Conservation (phyloP, 1,139 yeast species). For the Waltiozyma sp. region DNA sequence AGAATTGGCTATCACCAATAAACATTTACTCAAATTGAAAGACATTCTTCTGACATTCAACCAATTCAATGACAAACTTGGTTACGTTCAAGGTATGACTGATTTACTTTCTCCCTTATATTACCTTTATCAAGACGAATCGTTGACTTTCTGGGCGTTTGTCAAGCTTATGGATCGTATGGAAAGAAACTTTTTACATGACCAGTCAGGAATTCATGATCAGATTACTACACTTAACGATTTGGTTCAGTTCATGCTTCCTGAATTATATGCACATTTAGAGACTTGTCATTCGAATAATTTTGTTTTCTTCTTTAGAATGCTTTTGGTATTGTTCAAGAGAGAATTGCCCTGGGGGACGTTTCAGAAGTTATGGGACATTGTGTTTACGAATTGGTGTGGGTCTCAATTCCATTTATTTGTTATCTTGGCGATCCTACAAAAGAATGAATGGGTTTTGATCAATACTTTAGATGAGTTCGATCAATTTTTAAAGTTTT, state of each 20-base stretch:
- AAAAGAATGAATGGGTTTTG: conserved; percentile 74
- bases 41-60: conserved; percentile 81
- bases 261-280: conserved; percentile 70
- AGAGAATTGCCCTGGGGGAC: conserved; percentile 82
- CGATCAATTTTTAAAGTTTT: conserved; percentile 86
- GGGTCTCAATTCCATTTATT: conserved; percentile 82
- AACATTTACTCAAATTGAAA: conserved; percentile 59
- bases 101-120: conserved; percentile 85
- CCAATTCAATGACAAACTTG: conserved; percentile 71
- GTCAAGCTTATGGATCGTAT: conserved; percentile 82
- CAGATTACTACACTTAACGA: conserved; percentile 81
- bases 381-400: conserved; percentile 78
- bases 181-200: conserved; percentile 89
- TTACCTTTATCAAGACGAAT: conserved; percentile 63
- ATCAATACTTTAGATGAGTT: conserved; percentile 62
- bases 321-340: conserved; percentile 92
- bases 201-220: conserved; percentile 84
- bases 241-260: conserved; percentile 79
- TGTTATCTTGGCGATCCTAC: conserved; percentile 76
- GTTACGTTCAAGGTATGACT: conserved; percentile 97
- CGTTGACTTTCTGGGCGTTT: conserved; percentile 82
- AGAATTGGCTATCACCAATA: conserved; percentile 47
- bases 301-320: conserved; percentile 85
- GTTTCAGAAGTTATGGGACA: conserved; percentile 78
- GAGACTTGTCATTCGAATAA: conserved; percentile 83